Evolutionary conservation across 1,284 basidiomycete genomes (phyloP).

Genomic region (Leccinum pallidistipes): DNA sequence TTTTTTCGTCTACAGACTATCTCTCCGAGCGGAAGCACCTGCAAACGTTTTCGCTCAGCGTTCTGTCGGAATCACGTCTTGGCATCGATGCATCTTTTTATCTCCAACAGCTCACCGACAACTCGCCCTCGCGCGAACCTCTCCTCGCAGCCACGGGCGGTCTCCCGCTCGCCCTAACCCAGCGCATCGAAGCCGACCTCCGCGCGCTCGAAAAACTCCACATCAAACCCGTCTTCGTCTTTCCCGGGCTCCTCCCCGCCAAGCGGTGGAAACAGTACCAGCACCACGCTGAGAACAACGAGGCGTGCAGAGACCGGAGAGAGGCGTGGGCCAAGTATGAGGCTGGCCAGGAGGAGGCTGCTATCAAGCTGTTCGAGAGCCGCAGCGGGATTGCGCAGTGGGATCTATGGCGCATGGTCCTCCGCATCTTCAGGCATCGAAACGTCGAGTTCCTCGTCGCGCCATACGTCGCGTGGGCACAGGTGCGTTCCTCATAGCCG

Average conservation of each 20-base stretch:
- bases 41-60: slow-evolving; percentile 79
- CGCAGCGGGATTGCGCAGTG: slow-evolving; percentile 67
- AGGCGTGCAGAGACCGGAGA: slow-evolving; percentile 72
- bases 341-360: slow-evolving; percentile 82
- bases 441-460: slow-evolving; percentile 97
- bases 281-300: slow-evolving; percentile 60
- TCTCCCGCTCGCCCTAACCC: slow-evolving; percentile 81
- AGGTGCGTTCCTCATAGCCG: slow-evolving; percentile 52
- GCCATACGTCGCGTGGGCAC: slow-evolving; percentile 92
- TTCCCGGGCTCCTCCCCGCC: slow-evolving; percentile 79
- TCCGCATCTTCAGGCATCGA: slow-evolving; percentile 92
- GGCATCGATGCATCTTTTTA: slow-evolving; percentile 97
- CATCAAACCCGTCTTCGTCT: slow-evolving; percentile 98
- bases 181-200: slow-evolving; percentile 90
- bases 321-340: slow-evolving; percentile 93
- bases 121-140: slow-evolving; percentile 79
- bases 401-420: slow-evolving; percentile 91
- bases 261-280: slow-evolving; percentile 60
- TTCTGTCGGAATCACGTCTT: slow-evolving; percentile 89
- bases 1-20: slow-evolving; percentile 54
- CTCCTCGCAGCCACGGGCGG: slow-evolving; percentile 94
- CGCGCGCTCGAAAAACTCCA: slow-evolving; percentile 86
- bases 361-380: slow-evolving; percentile 79
- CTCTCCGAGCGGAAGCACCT: slow-evolving; percentile 86
- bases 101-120: slow-evolving; percentile 78